Base-by-base conservation (phyloP, 768 basidiomycete genomes). In the Russula griseocarnosa region DNA sequence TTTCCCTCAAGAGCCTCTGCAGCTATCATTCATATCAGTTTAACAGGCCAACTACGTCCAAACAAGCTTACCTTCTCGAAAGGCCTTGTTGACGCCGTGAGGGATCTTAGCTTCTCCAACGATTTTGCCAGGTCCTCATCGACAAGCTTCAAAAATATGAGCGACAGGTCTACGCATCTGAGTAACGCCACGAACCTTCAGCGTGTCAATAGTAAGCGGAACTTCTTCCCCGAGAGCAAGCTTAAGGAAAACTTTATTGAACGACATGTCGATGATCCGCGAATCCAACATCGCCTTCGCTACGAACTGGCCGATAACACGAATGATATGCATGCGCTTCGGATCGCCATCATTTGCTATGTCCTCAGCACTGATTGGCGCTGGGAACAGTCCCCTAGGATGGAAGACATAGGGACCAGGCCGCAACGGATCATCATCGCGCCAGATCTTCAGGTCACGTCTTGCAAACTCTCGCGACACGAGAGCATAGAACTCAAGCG, bases 251-350 rank as follows among this genome's bases (percentile, higher is more conserved):
- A 96, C 78, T 73, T 91, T 93, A 78, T 94, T 98, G 74, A 98
- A 86, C 32, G 91, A 87, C 68, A 98, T 79, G 73, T 98, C 97
- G 75, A 98, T 96, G 72, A 98, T 98, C 22, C 97, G 85, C 11
- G 95, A 97, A 75, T 99, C 97, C 50, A 98, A 79, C 82, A 98
- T 86, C 4, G 96, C 94, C 76, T 98, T 96, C 10, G 94, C 97
- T 28, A 97, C 87, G 75, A 98, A 98, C 74, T 96, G 92, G 3
- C 97, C 97, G 53, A 98, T 86, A 24, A 95, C 87, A 47, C 88
- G 85, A 74, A 95, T 87, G 58, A 96, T 83, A 70, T 93, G 89
- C 6, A 88, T 88, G 28, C 86, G 83, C 79, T 94, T 93, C 71
- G 86, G 85, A 76, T 86, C 88, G 32, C 83, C 87, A 65, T 91